Evolutionary conservation across 2,329 filamentous ascomycete genomes (phyloP).

Genomic region (Pseudocercospora pini-densiflorae): DNA sequence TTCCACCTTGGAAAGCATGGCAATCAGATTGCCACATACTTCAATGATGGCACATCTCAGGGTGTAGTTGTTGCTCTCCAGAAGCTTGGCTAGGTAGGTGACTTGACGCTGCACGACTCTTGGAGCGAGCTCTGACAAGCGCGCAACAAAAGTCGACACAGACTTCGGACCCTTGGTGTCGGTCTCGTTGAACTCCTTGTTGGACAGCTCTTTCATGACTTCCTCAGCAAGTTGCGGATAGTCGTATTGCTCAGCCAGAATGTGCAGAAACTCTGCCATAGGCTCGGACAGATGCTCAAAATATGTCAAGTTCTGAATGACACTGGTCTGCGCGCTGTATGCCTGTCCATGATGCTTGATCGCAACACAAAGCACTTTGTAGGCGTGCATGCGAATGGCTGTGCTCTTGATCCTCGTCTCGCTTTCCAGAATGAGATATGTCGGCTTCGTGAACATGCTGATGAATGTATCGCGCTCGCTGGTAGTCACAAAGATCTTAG

Average conservation of each 20-base stretch:
- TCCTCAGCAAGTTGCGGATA: slow-evolving; percentile 95
- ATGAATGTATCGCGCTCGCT: slow-evolving; percentile 97
- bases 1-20: slow-evolving; percentile 86
- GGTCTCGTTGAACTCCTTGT: slow-evolving; percentile 97
- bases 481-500: slow-evolving; percentile 92
- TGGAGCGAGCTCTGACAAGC: slow-evolving; percentile 89
- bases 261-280: slow-evolving; percentile 98
- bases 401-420: slow-evolving; percentile 90
- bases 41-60: slow-evolving; percentile 93
- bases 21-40: slow-evolving; percentile 94
- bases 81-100: slow-evolving; percentile 88
- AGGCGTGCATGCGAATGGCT: slow-evolving; percentile 91
- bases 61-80: slow-evolving; percentile 97
- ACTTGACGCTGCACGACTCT: slow-evolving; percentile 96
- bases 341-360: slow-evolving; percentile 98
- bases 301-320: slow-evolving; percentile 96
- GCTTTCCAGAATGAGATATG: slow-evolving; percentile 92
- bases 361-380: slow-evolving; percentile 94
- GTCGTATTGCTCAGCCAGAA: slow-evolving; percentile 95
- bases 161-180: slow-evolving; percentile 96
- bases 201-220: slow-evolving; percentile 89
- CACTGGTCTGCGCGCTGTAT: slow-evolving; percentile 95
- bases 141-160: slow-evolving; percentile 90
- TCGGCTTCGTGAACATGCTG: slow-evolving; percentile 84
- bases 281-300: slow-evolving; percentile 99